A percentile compares a stretch with the other conserved stretches of the same genome.
Conservation (phyloP, 108 stramenopile genomes). For the Pseudonitzschia pungens region DNA sequence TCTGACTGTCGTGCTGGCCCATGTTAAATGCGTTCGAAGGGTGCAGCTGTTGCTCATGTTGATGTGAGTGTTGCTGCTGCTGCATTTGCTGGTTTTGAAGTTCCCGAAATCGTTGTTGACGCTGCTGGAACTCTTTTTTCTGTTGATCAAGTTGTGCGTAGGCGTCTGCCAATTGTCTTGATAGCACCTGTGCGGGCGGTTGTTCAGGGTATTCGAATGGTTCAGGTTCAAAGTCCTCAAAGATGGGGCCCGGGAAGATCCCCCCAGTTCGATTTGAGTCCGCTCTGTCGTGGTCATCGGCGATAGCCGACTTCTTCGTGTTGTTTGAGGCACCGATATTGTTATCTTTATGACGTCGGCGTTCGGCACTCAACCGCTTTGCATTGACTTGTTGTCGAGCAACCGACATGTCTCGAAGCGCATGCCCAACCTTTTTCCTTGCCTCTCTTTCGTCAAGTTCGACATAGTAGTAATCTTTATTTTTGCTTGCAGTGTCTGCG, state of each 20-base stretch:
- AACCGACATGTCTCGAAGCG: constrained; percentile 16
- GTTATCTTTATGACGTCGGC: too few relatives aligned
- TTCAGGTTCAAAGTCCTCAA: too few relatives aligned
- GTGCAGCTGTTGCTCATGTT: too few relatives aligned
- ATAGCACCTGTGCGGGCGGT: not conserved
- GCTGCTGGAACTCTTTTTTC: not conserved
- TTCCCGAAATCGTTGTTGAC: not conserved
- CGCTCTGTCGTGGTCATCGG: too few relatives aligned
- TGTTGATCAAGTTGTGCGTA: not conserved
- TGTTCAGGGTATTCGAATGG: too few relatives aligned
- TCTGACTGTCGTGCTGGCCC: too few relatives aligned
- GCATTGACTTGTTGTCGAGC: constrained; percentile 7
- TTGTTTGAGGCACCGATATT: not conserved
- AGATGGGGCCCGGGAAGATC: too few relatives aligned
- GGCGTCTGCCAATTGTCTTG: not conserved
- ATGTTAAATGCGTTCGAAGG: too few relatives aligned
- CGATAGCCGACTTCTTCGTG: not conserved
- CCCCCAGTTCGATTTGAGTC: too few relatives aligned
- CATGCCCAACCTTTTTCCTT: constrained; percentile 20
- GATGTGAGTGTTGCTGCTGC: not conserved
- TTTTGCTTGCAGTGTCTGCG: not conserved
- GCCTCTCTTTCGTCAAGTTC: constrained; percentile 4
- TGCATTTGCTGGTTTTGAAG: not conserved
- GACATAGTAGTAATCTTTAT: not conserved
- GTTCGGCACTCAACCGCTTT: not conserved